Percentiles rank a stretch among this genome's conserved stretches.
Evolutionary conservation across 129 eudicot species (phyloP).

Genomic region (Sambucus nigra): DNA sequence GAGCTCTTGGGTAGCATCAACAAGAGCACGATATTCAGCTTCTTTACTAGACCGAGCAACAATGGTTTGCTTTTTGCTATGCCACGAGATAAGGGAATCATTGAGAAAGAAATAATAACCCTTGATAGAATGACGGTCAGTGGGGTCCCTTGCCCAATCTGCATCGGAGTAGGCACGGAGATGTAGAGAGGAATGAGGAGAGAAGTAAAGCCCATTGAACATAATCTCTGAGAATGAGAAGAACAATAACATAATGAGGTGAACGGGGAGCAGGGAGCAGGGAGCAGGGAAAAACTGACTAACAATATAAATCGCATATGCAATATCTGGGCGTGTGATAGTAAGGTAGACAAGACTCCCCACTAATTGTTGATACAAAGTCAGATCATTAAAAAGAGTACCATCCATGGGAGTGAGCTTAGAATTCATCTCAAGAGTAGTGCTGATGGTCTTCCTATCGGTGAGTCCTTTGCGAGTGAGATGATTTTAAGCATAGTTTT

Average conservation of each 20-base stretch:
- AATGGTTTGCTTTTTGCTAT: too few species aligned
- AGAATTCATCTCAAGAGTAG: background rate
- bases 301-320: constrained; percentile 3
- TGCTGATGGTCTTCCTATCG: background rate
- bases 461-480: background rate
- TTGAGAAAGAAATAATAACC: background rate
- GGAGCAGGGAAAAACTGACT: constrained; percentile 8
- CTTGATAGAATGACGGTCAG: background rate
- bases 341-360: background rate
- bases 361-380: background rate
- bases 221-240: background rate
- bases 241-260: background rate
- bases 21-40: background rate
- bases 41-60: background rate
- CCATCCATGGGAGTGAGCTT: background rate
- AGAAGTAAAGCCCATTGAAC: background rate
- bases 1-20: background rate
- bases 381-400: background rate
- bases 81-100: too few species aligned
- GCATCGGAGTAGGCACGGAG: background rate
- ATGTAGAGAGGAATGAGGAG: background rate
- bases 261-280: background rate
- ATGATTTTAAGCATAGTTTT: background rate
- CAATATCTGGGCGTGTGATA: constrained; percentile 1
- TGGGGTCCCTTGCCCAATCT: background rate